A percentile compares a stretch with the other conserved stretches of the same genome.
Evolutionary conservation across 352 stramenopile species (phyloP).

Genomic region (Phytophthora pseudosyringae): DNA sequence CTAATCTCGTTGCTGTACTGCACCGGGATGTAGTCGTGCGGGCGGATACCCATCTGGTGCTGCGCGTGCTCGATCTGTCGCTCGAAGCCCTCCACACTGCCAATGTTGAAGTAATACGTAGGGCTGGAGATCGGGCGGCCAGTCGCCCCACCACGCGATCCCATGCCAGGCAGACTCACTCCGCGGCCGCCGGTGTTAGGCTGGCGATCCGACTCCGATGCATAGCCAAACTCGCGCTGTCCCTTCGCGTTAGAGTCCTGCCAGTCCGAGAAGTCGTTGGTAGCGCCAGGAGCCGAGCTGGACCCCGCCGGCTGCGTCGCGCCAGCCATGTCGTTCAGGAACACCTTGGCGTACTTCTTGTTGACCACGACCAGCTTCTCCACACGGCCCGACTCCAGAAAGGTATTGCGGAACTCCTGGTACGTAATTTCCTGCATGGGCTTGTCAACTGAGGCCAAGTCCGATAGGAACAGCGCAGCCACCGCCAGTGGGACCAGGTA

Average conservation of each 20-base stretch:
- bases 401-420: slow-evolving; percentile 90
- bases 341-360: slow-evolving; percentile 93
- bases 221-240: slow-evolving; percentile 41
- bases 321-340: slow-evolving; percentile 59
- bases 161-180: slow-evolving; percentile 25
- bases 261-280: slow-evolving; percentile 53
- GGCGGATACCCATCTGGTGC: slow-evolving; percentile 93
- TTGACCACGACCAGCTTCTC: slow-evolving; percentile 92
- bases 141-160: slow-evolving; percentile 32
- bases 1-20: slow-evolving; percentile 97
- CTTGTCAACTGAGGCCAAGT: slow-evolving; percentile 77
- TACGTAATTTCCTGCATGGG: slow-evolving; percentile 92
- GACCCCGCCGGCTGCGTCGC: slow-evolving; percentile 14
- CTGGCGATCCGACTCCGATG: slow-evolving; percentile 22
- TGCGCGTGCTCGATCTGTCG: slow-evolving; percentile 97
- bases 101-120: slow-evolving; percentile 97
- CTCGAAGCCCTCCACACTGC: slow-evolving; percentile 98
- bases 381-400: slow-evolving; percentile 85
- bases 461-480: slow-evolving; percentile 75
- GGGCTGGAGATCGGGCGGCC: slow-evolving; percentile 45
- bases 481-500: slow-evolving; percentile 81
- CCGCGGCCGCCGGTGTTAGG: slow-evolving; percentile 18
- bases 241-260: slow-evolving; percentile 49
- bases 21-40: slow-evolving; percentile 96
- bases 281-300: slow-evolving; percentile 20